Base-by-base conservation (phyloP, 164 flowering plant genomes). In the Macadamia tetraphylla region DNA sequence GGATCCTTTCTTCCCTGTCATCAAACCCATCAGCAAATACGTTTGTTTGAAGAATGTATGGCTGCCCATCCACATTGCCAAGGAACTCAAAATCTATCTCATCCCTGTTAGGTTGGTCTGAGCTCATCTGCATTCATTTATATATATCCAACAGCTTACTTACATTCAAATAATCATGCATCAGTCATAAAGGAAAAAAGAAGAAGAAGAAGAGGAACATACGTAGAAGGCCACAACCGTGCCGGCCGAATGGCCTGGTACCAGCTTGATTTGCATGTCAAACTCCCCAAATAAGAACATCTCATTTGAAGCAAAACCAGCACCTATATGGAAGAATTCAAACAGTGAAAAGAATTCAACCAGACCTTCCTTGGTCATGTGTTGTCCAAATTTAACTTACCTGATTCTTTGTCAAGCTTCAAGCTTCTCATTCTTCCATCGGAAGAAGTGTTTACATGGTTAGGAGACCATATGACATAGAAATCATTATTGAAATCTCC, bases 51-150 rank as follows among this genome's bases (percentile, higher is more conserved):
- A 90, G 82, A 17, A 81, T 86, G 29, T 82, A 88, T 3, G 90
- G 96, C 64, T 93, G 75, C 31, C 95, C 97, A 0, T 67, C 57
- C 15, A 87, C 88, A 74, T 89, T 93, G 10, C 98, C 98, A 7
- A 91, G 89, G 79, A 93, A 93, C 46, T 93, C 97, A 66, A 89
- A 87, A 70, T 89, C 98, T 59, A 91, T 66, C 75, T 93, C 97
- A 51, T 93, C 95, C 1, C 87, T 77, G 55, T 87, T 86, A 1
- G 92, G 88, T 66, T 86, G 89, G 77, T 83, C 85, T 12, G 95
- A 89, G 8, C 84, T 71, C 29, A 92, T 73, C 98, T 92, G 89
- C 86, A 81, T 70, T 60, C 23, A 48, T 69, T 23, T 35, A 35
- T 35, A 5, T 35, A 23, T 9, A 62, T 6, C 18, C 32, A 46